Evolutionary conservation across 2,329 filamentous ascomycete species (phyloP), one percentile per base, ranked within the genome.

Genomic region (Colletotrichum tanaceti): DNA sequence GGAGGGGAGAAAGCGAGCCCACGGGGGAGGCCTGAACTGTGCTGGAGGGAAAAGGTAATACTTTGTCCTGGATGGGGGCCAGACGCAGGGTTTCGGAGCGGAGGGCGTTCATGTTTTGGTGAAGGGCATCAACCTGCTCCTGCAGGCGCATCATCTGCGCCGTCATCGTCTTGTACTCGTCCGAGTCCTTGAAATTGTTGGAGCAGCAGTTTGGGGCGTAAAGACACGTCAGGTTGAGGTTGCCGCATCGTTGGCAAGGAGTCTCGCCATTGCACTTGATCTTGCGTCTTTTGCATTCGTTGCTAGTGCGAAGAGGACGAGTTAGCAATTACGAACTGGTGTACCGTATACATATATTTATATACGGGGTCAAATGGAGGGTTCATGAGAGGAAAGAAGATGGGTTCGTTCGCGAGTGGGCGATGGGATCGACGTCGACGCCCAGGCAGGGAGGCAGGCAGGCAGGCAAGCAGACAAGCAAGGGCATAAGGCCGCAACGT

Each of bases 171-270:
- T 90, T 92, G 83, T 94, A 98, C 77, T 98, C 94, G 11, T 97
- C 93, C 54, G 93, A 94, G 75, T 98, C 94, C 79, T 95, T 96
- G 85, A 97, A 94, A 78, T 88, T 93, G 82, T 89, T 94, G 71
- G 87, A 81, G 76, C 88, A 90, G 77, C 89, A 90, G 74, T 90
- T 90, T 16, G 88, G 86, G 6, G 89, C 84, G 79, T 91, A 92
- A 52, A 90, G 81, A 74, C 90, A 92, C 70, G 85, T 79, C 20
- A 91, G 82, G 73, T 88, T 89, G 77, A 92, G 88, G 73, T 90
- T 90, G 73, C 89, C 87, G 73, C 90, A 93, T 65, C 90, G 84
- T 68, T 89, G 85, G 72, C 90, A 93, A 1, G 89, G 87, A 1
- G 85, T 87, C 73, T 91, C 87, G 70, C 90, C 90, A 77, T 91